These are phyloP conservation scores for Herpetospermum pedunculosum DNA, from an alignment of 306 rosid genomes.

Conservation along the genomic window DNA sequence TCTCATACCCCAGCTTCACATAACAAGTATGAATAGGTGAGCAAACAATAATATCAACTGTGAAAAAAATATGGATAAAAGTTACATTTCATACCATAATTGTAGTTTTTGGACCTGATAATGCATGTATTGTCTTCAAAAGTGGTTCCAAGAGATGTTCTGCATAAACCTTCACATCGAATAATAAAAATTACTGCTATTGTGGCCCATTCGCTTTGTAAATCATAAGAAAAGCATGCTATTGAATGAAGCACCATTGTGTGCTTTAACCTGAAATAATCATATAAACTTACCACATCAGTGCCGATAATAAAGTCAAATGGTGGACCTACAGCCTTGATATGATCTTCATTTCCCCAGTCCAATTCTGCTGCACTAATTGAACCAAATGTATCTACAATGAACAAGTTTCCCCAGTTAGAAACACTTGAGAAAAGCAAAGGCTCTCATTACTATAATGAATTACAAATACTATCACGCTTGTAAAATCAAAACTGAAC, in stretches of 20 bases:
- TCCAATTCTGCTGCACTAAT: conserved; percentile 65
- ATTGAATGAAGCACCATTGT: not conserved
- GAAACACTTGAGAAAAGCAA: not conserved
- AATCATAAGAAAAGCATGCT: not conserved
- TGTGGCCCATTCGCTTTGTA: not conserved
- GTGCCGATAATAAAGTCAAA: conserved; percentile 90
- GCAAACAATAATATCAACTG: not conserved
- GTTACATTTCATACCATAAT: conserved; percentile 32
- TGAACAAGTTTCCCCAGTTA: conserved; percentile 16
- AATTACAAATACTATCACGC: not conserved
- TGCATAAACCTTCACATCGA: conserved; percentile 47
- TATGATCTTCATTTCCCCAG: conserved; percentile 80
- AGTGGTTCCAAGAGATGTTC: conserved; percentile 86
- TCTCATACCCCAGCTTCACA: conserved; percentile 83
- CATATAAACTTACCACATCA: conserved; percentile 53
- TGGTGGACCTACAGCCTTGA: conserved; percentile 72
- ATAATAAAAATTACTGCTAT: not conserved
- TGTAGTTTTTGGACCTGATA: conserved; percentile 86
- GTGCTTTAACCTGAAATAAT: not conserved
- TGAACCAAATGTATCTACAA: conserved; percentile 73
- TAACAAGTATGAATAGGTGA: conserved; percentile 5
- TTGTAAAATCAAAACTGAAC: not conserved
- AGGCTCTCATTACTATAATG: not conserved
- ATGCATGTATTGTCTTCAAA: conserved; percentile 57
- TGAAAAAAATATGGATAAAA: not conserved